Percentiles rank a stretch among this genome's conserved stretches.
These are phyloP conservation scores for Fusarium oxysporum DNA, from an alignment of 2,329 filamentous ascomycete genomes.

Conservation along the genomic window DNA sequence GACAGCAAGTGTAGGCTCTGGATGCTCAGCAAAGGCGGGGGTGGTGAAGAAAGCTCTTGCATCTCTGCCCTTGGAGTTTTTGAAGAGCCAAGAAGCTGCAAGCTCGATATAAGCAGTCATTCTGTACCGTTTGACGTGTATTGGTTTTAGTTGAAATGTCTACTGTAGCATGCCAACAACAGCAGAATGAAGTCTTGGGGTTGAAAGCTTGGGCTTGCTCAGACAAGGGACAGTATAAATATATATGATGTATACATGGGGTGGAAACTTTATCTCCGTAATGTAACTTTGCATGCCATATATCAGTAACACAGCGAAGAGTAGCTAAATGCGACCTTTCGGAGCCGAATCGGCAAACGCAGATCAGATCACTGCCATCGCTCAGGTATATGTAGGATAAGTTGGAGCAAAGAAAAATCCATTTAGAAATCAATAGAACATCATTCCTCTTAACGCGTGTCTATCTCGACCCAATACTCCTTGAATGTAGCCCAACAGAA, in stretches of 20 bases:
- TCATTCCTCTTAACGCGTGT: background rate
- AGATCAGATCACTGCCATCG: background rate
- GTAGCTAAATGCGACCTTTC: background rate
- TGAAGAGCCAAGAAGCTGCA: slow-evolving; percentile 54
- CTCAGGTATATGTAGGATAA: background rate
- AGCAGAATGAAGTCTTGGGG: background rate
- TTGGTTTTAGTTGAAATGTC: background rate
- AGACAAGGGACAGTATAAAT: background rate
- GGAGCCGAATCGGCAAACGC: slow-evolving; percentile 40
- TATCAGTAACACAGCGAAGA: background rate
- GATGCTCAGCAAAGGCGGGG: slow-evolving; percentile 50
- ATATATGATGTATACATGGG: background rate
- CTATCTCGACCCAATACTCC: background rate
- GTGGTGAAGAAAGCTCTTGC: slow-evolving; percentile 52
- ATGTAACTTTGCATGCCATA: background rate
- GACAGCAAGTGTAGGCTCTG: slow-evolving; percentile 53
- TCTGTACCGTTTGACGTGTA: background rate
- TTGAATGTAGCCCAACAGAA: background rate
- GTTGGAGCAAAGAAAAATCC: background rate
- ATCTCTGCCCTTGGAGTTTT: slow-evolving; percentile 52
- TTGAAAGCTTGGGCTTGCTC: background rate
- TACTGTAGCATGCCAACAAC: background rate
- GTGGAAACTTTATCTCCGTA: background rate
- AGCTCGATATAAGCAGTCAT: slow-evolving; percentile 51
- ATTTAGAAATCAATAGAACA: background rate